Evolutionary conservation across 805 yeast genomes (phyloP), one percentile per base, ranked within the genome.

Genomic region (Lachancea waltii): DNA sequence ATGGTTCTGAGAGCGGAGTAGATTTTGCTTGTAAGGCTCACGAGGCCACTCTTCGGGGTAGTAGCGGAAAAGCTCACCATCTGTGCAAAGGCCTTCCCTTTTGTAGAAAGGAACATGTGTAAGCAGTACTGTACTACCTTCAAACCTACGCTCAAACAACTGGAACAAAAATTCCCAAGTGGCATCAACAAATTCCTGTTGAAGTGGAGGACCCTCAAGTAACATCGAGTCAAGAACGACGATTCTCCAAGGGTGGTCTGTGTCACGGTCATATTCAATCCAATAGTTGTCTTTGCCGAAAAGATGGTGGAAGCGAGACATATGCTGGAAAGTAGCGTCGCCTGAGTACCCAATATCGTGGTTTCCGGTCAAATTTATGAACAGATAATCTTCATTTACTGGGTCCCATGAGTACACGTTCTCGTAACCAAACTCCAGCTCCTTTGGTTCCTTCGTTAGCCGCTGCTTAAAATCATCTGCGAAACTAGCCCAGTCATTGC

Each of bases 341-440:
- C 97, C 97, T 33, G 84, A 75, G 57, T 92, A 90, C 0, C 98
- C 98, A 33, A 90, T 79, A 58, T 92, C 98, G 58, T 92, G 98
- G 58, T 92, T 92, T 2, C 98, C 98, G 1, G 95, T 80, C 33
- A 92, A 65, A 57, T 92, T 92, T 44, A 86, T 72, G 53, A 90
- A 76, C 25, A 84, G 62, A 8, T 85, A 89, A 42, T 75, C 76
- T 24, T 71, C 68, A 17, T 62, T 50, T 15, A 61, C 58, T 19
- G 70, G 52, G 26, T 69, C 65, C 95, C 95, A 84, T 50, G 80
- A 82, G 46, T 76, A 74, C 5, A 80, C 74, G 56, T 82, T 76
- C 33, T 63, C 59, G 52, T 72, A 79, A 7, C 76, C 84, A 47
- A 65, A 75, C 13, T 58, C 54, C 35, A 65, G 63, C 8, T 70